Conservation (phyloP, 495 filamentous ascomycete species). For the Pseudotulostoma volvatum region DNA sequence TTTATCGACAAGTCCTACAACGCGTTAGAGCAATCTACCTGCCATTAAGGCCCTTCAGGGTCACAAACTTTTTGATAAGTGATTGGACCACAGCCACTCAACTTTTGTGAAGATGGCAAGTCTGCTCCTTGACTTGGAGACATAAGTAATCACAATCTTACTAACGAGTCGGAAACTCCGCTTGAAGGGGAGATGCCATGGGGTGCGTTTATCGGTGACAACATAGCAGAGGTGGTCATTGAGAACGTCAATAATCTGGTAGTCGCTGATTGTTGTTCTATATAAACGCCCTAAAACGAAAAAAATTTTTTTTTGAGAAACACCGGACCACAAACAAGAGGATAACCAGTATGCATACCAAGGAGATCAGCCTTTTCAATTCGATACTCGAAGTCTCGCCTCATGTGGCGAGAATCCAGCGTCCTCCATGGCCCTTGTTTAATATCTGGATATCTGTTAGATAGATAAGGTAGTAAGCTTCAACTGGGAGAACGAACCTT, state of each 20-base stretch:
- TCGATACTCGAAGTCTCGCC: constrained; percentile 64
- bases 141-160: constrained; percentile 87
- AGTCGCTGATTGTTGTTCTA: constrained; percentile 49
- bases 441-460: constrained; percentile 30
- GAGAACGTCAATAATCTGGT: constrained; percentile 77
- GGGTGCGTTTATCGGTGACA: constrained; percentile 69
- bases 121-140: constrained; percentile 82
- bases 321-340: no score
- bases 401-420: constrained; percentile 48
- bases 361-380: constrained; percentile 51
- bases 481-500: constrained; percentile 37
- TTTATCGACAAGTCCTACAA: constrained; percentile 50
- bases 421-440: constrained; percentile 76
- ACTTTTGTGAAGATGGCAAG: constrained; percentile 75
- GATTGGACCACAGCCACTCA: constrained; percentile 59
- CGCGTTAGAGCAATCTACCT: constrained; percentile 4
- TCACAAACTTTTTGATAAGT: constrained; percentile 44
- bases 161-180: constrained; percentile 68
- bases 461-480: constrained; percentile 14
- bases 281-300: constrained; percentile 26
- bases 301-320: no score
- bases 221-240: constrained; percentile 96
- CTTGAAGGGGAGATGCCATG: constrained; percentile 77
- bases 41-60: no score
- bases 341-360: constrained; percentile 30